A percentile compares a stretch with the other conserved stretches of the same genome.
phyloP scores from a whole-genome alignment of 176 grass and related monocot species.

The Urochloa ruziziensis region DNA sequence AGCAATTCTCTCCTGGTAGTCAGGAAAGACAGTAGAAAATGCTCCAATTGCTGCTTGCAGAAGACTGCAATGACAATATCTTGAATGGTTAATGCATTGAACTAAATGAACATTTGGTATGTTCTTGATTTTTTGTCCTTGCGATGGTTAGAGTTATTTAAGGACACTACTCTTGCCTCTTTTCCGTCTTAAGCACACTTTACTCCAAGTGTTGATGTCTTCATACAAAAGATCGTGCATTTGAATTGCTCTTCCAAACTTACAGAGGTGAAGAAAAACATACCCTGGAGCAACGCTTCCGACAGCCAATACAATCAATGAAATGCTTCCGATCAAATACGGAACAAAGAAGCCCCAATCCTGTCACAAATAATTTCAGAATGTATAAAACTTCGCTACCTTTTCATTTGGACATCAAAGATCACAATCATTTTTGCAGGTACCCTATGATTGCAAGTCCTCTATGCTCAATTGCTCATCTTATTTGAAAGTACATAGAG shows the following conservation, averaged over 20 bases:
- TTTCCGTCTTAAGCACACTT: not conserved
- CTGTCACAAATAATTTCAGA: constrained; percentile 29
- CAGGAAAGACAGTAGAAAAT: constrained; percentile 85
- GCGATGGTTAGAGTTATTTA: not conserved
- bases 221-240: not conserved
- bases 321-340: constrained; percentile 89
- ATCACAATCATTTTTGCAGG: not conserved
- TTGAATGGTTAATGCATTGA: not conserved
- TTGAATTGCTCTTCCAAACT: not conserved
- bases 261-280: constrained; percentile 9
- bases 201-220: not conserved
- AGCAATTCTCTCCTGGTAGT: constrained; percentile 94
- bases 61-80: constrained; percentile 46
- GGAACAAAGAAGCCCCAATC: constrained; percentile 99
- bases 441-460: not conserved
- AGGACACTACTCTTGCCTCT: not conserved
- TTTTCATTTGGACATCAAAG: not conserved
- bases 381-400: not conserved
- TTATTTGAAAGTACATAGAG: not conserved
- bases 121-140: not conserved
- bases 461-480: not conserved
- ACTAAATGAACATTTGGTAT: not conserved
- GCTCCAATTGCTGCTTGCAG: constrained; percentile 80
- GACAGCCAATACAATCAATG: constrained; percentile 74
- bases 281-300: constrained; percentile 92